These are phyloP conservation scores for Schizothecium vesticola DNA, from an alignment of 495 filamentous ascomycete species.

Conservation along the genomic window DNA sequence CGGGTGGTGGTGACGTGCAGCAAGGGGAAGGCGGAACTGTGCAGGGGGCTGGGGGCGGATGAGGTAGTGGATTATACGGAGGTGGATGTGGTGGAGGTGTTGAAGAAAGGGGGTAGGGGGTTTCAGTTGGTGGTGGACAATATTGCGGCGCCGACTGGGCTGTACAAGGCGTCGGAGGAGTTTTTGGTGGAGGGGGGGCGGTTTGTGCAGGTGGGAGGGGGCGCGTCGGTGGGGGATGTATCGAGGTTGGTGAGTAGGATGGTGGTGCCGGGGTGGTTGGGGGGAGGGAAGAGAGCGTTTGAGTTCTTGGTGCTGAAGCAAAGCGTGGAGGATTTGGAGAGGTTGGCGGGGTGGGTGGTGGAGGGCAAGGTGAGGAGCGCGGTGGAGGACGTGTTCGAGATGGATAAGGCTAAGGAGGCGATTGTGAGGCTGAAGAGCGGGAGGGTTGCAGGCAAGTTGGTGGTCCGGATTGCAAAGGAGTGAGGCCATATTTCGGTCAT, in stretches of 20 bases:
- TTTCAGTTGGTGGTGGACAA: constrained; percentile 61
- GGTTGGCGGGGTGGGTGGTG: constrained; percentile 35
- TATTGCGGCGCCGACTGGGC: constrained; percentile 43
- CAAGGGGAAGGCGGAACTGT: constrained; percentile 51
- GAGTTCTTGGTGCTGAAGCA: constrained; percentile 35
- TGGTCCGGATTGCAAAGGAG: constrained; percentile 47
- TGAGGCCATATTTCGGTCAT: background rate
- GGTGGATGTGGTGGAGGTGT: constrained; percentile 40
- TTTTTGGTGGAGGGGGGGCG: constrained; percentile 49
- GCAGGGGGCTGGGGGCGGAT: constrained; percentile 57
- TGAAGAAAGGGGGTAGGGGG: constrained; percentile 46
- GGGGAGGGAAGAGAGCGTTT: constrained; percentile 58
- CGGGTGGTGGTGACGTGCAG: constrained; percentile 59
- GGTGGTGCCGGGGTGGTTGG: constrained; percentile 52
- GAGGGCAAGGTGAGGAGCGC: constrained; percentile 54
- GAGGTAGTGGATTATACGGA: constrained; percentile 65
- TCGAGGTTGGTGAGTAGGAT: constrained; percentile 24
- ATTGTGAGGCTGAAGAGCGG: constrained; percentile 52
- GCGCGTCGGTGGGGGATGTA: constrained; percentile 12
- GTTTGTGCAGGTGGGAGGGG: constrained; percentile 55
- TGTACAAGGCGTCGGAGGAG: constrained; percentile 53
- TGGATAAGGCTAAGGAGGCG: constrained; percentile 53
- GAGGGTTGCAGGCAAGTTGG: constrained; percentile 57
- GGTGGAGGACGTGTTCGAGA: constrained; percentile 51
- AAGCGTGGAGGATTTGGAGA: constrained; percentile 35